Percentiles rank a stretch among this genome's conserved stretches.
Conservation (phyloP, 805 yeast species). For the Candida alai region DNA sequence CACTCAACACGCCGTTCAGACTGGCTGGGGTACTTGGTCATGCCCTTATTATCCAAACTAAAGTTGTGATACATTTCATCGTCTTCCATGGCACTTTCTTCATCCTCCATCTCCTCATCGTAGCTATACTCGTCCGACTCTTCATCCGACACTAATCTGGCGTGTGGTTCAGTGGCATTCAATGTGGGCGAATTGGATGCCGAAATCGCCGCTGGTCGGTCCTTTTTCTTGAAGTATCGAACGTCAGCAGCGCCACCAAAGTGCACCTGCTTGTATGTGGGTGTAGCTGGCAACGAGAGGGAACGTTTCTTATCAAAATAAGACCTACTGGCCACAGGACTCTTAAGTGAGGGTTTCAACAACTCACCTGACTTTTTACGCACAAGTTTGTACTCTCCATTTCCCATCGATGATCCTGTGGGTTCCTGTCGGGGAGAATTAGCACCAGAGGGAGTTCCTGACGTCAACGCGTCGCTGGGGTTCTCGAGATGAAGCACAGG, state of each 20-base stretch:
- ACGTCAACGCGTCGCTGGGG: constrained; percentile 4
- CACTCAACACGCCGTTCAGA: constrained; percentile 26
- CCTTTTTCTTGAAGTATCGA: constrained; percentile 66
- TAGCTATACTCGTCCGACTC: constrained; percentile 17
- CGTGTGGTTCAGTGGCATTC: constrained; percentile 11
- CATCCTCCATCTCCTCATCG: constrained; percentile 21
- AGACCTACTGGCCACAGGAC: constrained; percentile 22
- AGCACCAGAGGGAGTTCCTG: constrained; percentile 9
- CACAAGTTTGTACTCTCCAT: constrained; percentile 38
- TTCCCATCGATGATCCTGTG: not conserved
- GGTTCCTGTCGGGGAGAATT: constrained; percentile 5
- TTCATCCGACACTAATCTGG: constrained; percentile 10
- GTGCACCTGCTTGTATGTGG: constrained; percentile 71
- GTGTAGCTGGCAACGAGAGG: constrained; percentile 44
- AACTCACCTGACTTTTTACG: constrained; percentile 89
- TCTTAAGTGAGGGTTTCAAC: constrained; percentile 69
- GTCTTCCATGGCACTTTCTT: constrained; percentile 20
- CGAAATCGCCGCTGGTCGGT: constrained; percentile 73
- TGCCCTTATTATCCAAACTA: constrained; percentile 8
- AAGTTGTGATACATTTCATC: constrained; percentile 9
- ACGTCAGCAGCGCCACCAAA: constrained; percentile 68
- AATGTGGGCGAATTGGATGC: constrained; percentile 58
- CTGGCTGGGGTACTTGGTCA: constrained; percentile 10
- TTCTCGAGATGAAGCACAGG: too few relatives aligned
- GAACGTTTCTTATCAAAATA: constrained; percentile 28